Conservation (phyloP, 331 rosid species). For the Ulmus americana region DNA sequence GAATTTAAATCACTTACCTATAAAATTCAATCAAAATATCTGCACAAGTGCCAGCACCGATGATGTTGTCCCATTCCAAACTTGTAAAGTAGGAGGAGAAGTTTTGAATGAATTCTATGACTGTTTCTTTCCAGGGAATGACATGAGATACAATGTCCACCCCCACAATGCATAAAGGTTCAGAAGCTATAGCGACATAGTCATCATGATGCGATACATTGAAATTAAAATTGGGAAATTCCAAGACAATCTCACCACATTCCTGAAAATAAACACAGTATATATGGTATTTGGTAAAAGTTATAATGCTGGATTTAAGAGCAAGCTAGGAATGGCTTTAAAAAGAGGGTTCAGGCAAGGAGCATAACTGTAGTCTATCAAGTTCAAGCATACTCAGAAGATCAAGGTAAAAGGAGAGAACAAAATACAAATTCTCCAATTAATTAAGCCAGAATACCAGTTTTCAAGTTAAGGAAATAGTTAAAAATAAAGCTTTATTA, state of each 20-base stretch:
- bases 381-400: too few relatives aligned
- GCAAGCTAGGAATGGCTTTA: not conserved
- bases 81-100: slow-evolving; percentile 68
- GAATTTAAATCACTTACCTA: slow-evolving; percentile 37
- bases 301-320: not conserved
- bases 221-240: slow-evolving; percentile 79
- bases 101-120: slow-evolving; percentile 36
- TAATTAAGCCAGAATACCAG: not conserved
- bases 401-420: too few relatives aligned
- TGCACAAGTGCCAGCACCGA: slow-evolving; percentile 44
- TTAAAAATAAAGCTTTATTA: not conserved
- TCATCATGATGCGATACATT: slow-evolving; percentile 88
- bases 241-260: slow-evolving; percentile 19
- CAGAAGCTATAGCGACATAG: slow-evolving; percentile 84
- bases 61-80: slow-evolving; percentile 67
- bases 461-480: not conserved
- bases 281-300: not conserved
- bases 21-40: slow-evolving; percentile 57
- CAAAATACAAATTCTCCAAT: too few relatives aligned
- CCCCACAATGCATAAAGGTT: slow-evolving; percentile 79
- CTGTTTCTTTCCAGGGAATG: slow-evolving; percentile 53
- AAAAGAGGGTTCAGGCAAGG: too few relatives aligned
- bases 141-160: slow-evolving; percentile 61
- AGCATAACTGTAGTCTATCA: too few relatives aligned
- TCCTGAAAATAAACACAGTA: slow-evolving; percentile 38